These are phyloP conservation scores for Sclerotinia subarctica DNA, from an alignment of 2,329 filamentous ascomycete species.

Conservation along the genomic window DNA sequence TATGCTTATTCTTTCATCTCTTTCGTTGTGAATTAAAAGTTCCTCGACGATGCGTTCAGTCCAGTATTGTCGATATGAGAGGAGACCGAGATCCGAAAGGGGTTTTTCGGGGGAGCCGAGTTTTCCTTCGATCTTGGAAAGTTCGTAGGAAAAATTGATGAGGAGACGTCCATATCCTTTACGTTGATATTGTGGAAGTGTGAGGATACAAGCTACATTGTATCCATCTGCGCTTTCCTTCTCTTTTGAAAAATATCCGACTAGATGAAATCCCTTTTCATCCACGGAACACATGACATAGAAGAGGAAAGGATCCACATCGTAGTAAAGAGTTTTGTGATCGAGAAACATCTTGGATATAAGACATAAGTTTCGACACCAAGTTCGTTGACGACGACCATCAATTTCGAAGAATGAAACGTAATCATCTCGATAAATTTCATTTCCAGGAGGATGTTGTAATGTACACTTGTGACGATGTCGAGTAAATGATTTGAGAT, in stretches of 20 bases:
- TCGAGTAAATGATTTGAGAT: conserved; percentile 75
- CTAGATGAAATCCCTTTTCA: conserved; percentile 86
- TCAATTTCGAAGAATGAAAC: conserved; percentile 98
- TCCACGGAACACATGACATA: conserved; percentile 94
- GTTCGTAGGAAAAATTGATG: conserved; percentile 96
- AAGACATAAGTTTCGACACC: conserved; percentile 93
- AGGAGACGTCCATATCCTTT: conserved; percentile 90
- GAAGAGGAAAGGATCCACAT: conserved; percentile 98
- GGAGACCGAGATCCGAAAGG: conserved; percentile 83
- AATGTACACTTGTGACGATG: conserved; percentile 89
- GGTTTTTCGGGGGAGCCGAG: conserved; percentile 96
- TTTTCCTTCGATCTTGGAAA: conserved; percentile 92
- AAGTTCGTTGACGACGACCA: conserved; percentile 87
- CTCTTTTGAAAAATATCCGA: conserved; percentile 99
- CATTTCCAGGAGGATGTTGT: conserved; percentile 91
- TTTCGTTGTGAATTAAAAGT: conserved; percentile 68
- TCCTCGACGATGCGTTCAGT: conserved; percentile 89
- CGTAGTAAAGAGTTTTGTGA: conserved; percentile 98
- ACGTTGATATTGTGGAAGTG: conserved; percentile 91
- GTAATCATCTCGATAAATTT: conserved; percentile 93
- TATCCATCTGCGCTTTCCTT: conserved; percentile 96
- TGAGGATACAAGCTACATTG: conserved; percentile 97
- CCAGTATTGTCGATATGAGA: conserved; percentile 97
- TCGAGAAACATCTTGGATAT: conserved; percentile 95
- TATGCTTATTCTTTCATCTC: conserved; percentile 72